Percentiles rank a stretch among this genome's conserved stretches.
Conservation (phyloP, 2,329 filamentous ascomycete species). For the Phyllosticta citriasiana region DNA sequence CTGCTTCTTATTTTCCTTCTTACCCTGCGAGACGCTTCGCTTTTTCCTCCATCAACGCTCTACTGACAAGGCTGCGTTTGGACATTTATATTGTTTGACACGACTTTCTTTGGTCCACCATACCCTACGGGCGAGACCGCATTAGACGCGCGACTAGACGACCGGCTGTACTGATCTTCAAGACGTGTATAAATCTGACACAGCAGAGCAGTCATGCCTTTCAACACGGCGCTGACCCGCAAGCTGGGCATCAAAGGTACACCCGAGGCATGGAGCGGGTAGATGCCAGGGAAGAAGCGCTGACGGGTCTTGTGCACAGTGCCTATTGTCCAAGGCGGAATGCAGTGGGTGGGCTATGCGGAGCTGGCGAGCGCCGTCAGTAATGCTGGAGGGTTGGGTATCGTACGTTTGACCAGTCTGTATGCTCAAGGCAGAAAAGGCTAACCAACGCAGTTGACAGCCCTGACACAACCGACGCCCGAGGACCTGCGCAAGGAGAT, state of each 20-base stretch:
- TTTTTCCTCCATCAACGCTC: neutral
- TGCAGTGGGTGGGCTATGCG: constrained; percentile 79
- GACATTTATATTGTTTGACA: neutral
- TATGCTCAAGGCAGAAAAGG: neutral
- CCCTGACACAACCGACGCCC: constrained; percentile 84
- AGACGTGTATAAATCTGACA: neutral
- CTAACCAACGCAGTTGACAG: constrained; percentile 47
- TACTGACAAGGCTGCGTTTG: neutral
- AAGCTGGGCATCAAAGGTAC: constrained; percentile 46
- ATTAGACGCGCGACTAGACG: neutral
- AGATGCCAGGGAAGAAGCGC: neutral
- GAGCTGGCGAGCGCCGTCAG: constrained; percentile 63
- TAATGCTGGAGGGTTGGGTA: constrained; percentile 63
- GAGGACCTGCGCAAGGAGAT: constrained; percentile 92
- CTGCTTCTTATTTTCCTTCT: neutral
- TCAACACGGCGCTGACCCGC: constrained; percentile 54
- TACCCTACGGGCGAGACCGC: neutral
- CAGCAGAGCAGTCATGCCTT: constrained; percentile 40
- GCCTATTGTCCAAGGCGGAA: constrained; percentile 75
- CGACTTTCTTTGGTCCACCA: neutral
- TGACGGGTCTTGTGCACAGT: constrained; percentile 36
- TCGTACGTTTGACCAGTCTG: constrained; percentile 31
- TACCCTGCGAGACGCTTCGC: too few relatives aligned
- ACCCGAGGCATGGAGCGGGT: constrained; percentile 35
- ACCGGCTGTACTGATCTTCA: neutral